A percentile compares a stretch with the other conserved stretches of the same genome.
phyloP scores from a whole-genome alignment of 306 rosid genomes.

The Cucurbita argyrosperma region DNA sequence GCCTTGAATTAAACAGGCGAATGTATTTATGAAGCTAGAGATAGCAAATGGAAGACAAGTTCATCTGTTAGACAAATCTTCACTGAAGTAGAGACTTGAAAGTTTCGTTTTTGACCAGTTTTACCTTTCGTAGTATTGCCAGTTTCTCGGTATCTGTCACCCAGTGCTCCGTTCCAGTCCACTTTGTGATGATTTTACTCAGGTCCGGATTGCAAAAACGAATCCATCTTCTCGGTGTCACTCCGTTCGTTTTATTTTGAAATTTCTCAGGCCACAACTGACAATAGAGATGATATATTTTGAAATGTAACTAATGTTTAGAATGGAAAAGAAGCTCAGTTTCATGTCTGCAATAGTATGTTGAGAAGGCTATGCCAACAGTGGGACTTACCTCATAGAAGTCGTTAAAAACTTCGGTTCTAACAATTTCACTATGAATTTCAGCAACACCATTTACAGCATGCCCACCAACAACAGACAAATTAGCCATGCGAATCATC shows the following conservation, averaged over 20 bases:
- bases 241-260: slow-evolving; percentile 95
- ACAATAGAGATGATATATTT: slow-evolving; percentile 5
- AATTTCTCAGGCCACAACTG: slow-evolving; percentile 96
- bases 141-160: slow-evolving; percentile 65
- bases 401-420: slow-evolving; percentile 75
- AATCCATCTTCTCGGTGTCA: slow-evolving; percentile 97
- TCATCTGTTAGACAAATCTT: not conserved
- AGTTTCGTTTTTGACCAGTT: not conserved
- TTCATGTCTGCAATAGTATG: not conserved
- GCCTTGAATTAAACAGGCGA: not conserved
- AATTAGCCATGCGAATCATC: slow-evolving; percentile 91
- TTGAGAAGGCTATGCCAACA: not conserved
- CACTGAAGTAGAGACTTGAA: not conserved
- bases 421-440: slow-evolving; percentile 89
- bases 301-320: not conserved
- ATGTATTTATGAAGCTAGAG: not conserved
- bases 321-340: not conserved
- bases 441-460: slow-evolving; percentile 96
- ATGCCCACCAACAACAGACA: slow-evolving; percentile 87
- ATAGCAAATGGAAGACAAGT: not conserved
- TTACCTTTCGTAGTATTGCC: slow-evolving; percentile 22
- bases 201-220: slow-evolving; percentile 75
- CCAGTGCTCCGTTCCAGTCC: slow-evolving; percentile 88
- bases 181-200: slow-evolving; percentile 53
- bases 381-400: slow-evolving; percentile 50